These are phyloP conservation scores for Paramecium caudatum DNA, from an alignment of 73 alveolate genomes.

Conservation along the genomic window DNA sequence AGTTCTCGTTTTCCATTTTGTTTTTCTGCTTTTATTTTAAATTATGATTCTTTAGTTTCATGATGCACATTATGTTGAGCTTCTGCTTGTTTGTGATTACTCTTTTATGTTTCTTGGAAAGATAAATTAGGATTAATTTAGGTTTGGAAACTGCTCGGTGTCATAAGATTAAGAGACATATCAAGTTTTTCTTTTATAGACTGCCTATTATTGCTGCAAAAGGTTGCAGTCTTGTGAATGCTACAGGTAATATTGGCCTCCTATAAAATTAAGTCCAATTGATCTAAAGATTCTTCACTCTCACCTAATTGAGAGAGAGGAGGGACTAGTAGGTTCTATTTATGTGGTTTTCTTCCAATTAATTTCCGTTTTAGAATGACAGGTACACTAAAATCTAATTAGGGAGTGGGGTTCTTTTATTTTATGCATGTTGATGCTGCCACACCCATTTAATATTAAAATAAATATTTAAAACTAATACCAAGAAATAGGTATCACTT, in stretches of 20 bases:
- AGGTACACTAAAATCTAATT: not conserved
- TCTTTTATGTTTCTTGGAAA: not conserved
- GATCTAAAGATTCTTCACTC: conserved; percentile 10
- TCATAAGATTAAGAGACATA: not conserved
- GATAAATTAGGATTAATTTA: not conserved
- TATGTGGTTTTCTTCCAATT: conserved; percentile 26
- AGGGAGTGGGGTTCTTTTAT: conserved; percentile 34
- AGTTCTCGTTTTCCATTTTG: not conserved
- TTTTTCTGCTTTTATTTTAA: not conserved
- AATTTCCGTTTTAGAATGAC: not conserved
- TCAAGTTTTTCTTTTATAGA: not conserved
- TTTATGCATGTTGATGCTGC: conserved; percentile 7
- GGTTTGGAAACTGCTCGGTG: not conserved
- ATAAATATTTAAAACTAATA: not conserved
- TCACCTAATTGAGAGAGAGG: conserved; percentile 60
- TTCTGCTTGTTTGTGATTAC: not conserved
- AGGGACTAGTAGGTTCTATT: conserved; percentile 36
- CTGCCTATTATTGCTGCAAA: conserved; percentile 17
- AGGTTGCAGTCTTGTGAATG: conserved; percentile 58
- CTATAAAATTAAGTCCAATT: not conserved
- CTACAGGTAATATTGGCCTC: conserved; percentile 2
- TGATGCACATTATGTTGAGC: not conserved
- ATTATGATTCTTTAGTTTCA: not conserved
- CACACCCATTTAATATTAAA: conserved; percentile 51
- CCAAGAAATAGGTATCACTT: not conserved